phyloP scores from a whole-genome alignment of 129 eudicot species.

The Logfia minima region DNA sequence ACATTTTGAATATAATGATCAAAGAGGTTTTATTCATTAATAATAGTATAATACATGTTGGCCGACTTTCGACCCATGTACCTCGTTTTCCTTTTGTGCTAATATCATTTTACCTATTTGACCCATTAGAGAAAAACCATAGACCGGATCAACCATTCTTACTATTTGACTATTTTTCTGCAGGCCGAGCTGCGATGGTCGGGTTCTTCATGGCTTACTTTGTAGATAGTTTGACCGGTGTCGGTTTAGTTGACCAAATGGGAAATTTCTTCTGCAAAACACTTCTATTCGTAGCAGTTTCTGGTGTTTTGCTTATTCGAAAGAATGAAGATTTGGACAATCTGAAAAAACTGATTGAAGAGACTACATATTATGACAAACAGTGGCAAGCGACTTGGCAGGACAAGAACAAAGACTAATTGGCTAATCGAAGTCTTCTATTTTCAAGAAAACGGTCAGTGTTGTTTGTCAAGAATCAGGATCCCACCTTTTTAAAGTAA shows the following conservation, averaged over 20 bases:
- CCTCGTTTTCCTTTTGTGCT: no score
- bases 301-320: conserved; percentile 58
- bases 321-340: conserved; percentile 77
- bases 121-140: background rate
- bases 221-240: conserved; percentile 80
- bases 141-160: background rate
- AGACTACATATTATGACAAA: conserved; percentile 80
- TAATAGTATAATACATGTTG: background rate
- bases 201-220: conserved; percentile 91
- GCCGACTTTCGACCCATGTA: background rate
- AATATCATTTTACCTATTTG: background rate
- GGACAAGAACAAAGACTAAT: conserved; percentile 42
- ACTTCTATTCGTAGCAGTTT: conserved; percentile 64
- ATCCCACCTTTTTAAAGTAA: background rate
- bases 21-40: background rate
- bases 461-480: background rate
- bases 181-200: conserved; percentile 86
- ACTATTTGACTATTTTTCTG: conserved; percentile 19
- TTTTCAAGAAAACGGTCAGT: conserved; percentile 7
- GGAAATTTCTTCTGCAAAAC: conserved; percentile 86
- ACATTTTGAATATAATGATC: background rate
- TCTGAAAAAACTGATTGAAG: conserved; percentile 64
- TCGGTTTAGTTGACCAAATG: conserved; percentile 81
- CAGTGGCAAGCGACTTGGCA: conserved; percentile 97
- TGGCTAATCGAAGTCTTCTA: background rate